Percentiles rank a stretch among this genome's conserved stretches.
phyloP scores from a whole-genome alignment of 148 eudicot genomes.

The Cornus florida region DNA sequence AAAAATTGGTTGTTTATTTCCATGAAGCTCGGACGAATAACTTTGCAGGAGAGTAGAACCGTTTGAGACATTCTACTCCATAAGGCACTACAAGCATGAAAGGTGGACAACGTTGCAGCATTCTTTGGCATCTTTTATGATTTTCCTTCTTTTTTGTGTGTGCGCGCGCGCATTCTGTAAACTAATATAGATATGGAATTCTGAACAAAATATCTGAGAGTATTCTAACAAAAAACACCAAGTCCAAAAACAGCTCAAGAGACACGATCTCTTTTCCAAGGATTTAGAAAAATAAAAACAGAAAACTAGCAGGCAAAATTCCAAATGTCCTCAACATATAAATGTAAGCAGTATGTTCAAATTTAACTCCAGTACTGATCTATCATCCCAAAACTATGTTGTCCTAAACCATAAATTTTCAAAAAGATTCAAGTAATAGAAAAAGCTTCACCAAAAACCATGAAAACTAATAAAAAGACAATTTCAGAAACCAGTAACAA shows the following conservation, averaged over 20 bases:
- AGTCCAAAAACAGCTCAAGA: background rate
- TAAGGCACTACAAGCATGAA: no score
- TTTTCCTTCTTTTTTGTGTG: no score
- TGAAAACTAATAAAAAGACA: background rate
- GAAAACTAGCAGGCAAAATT: background rate
- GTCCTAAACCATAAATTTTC: background rate
- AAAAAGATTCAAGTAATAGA: no score
- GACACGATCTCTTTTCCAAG: background rate
- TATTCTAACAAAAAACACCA: background rate
- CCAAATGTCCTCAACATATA: no score
- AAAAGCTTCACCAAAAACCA: background rate
- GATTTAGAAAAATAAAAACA: no score
- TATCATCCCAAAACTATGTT: background rate
- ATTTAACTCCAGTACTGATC: background rate
- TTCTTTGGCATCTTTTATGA: no score
- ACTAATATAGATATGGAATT: background rate
- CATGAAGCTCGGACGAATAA: no score
- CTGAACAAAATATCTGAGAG: background rate
- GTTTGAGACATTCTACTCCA: no score
- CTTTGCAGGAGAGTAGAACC: no score
- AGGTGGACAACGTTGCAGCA: no score
- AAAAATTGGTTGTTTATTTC: no score
- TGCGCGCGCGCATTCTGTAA: no score
- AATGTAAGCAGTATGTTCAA: background rate
- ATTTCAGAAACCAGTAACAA: background rate